Evolutionary conservation across 371 early-diverging fungal species (phyloP), one percentile per base, ranked within the genome.

Genomic region (Mortierella sp.): DNA sequence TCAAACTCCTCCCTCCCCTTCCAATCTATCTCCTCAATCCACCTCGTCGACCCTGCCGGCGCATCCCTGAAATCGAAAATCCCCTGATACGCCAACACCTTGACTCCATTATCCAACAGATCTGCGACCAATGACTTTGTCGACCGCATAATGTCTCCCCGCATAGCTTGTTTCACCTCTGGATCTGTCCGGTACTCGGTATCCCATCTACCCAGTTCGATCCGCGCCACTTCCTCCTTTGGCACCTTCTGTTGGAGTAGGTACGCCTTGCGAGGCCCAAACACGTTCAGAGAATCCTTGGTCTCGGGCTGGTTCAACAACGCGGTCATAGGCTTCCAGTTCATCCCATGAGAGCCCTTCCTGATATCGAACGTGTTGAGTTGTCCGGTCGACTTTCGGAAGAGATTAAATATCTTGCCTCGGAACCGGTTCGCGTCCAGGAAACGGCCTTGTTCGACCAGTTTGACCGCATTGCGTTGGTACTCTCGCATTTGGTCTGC

Each of bases 11-110:
- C 77, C 56, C 77, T 74, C 29, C 90, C 92, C 18, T 76, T 18
- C 94, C 95, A 95, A 1, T 92, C 88, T 38, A 93, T 72, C 29
- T 74, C 72, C 14, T 91, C 90, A 79, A 95, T 93, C 94, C 94
- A 94, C 46, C 87, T 81, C 11, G 87, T 91, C 41, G 88, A 91
- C 2, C 91, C 90, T 16, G 91, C 81, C 21, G 91, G 87, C 1
- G 92, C 95, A 77, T 95, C 95, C 51, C 95, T 89, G 80, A 91
- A 95, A 83, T 95, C 94, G 88, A 94, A 93, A 41, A 92, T 58
- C 35, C 88, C 87, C 51, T 84, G 88, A 75, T 70, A 87, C 4
- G 83, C 80, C 29, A 86, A 55, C 27, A 89, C 83, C 7, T 77
- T 77, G 77, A 84, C 56, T 3, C 81, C 81, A 76, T 89, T 70